Conservation (phyloP, 2,329 filamentous ascomycete species). For the Herpotrichia juniperi region DNA sequence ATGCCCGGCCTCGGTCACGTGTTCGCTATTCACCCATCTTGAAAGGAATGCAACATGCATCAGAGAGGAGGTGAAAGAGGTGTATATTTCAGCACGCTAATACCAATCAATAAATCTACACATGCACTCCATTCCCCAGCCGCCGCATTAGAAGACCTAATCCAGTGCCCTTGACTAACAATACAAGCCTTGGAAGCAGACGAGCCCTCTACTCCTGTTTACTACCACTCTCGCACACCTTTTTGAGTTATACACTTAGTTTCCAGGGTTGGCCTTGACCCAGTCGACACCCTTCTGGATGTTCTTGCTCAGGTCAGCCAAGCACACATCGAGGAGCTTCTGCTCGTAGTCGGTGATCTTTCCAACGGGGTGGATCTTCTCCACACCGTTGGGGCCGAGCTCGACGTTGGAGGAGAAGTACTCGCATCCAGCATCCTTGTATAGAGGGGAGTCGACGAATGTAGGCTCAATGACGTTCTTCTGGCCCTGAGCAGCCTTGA, state of each 20-base stretch:
- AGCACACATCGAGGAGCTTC: slow-evolving; percentile 84
- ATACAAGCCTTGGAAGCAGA: slow-evolving; percentile 25
- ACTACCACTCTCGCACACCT: not conserved
- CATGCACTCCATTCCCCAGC: slow-evolving; percentile 2
- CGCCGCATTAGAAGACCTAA: slow-evolving; percentile 2
- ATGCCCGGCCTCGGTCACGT: no score
- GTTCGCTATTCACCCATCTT: no score
- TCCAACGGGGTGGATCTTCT: slow-evolving; percentile 90
- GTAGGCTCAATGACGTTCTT: slow-evolving; percentile 95
- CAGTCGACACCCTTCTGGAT: slow-evolving; percentile 86
- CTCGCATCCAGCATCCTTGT: slow-evolving; percentile 96
- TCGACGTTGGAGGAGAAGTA: slow-evolving; percentile 97
- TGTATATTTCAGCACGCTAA: slow-evolving; percentile 18
- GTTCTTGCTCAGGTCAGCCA: slow-evolving; percentile 88
- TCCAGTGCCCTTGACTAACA: slow-evolving; percentile 19
- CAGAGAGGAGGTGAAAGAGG: slow-evolving; percentile 1
- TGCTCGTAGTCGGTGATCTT: slow-evolving; percentile 84
- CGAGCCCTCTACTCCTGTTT: slow-evolving; percentile 1
- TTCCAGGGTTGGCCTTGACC: slow-evolving; percentile 62
- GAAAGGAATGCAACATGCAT: no score
- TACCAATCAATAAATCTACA: slow-evolving; percentile 9
- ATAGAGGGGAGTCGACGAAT: slow-evolving; percentile 95
- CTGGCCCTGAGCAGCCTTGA: slow-evolving; percentile 91
- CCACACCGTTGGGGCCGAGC: slow-evolving; percentile 93
- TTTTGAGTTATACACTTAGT: slow-evolving; percentile 1